Base-by-base conservation (phyloP, 1,139 yeast species). In the Candida tropicalis region DNA sequence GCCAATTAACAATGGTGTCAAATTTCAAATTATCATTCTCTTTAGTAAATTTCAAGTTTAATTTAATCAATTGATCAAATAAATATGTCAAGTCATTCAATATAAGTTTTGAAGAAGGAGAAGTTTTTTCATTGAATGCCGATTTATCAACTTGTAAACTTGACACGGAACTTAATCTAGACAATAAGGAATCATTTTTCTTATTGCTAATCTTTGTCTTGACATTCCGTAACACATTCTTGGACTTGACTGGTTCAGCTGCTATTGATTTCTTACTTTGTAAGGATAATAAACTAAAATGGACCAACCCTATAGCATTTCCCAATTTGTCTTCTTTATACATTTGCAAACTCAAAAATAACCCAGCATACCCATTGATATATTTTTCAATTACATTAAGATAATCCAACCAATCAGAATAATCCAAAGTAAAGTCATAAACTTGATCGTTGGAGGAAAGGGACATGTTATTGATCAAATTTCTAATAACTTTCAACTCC, bases 241-340 rank as follows among this genome's bases (percentile, higher is more conserved):
- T 9, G 49, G 45, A 31, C 43, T 53, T 23, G 10, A 25, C 15
- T 3, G 37, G 23, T 7, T 40, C 43, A n/a, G 37, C 11, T 8
- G 16, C 57, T 11, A 54, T 48, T 11, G 59, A 28, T 20, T 56
- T 56, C 47, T 70, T 72, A 41, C 71, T 68, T 44, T 74, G 78
- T 16, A 74, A 56, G 17, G 60, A 57, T n/a, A 73, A 50, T 12
- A 73, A 56, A 22, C 75, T 57, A 41, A 60, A 72, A 42, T 72
- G 70, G 4, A 72, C 54, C 15, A 73, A 54, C 0, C 79, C 79
- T 17, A 74, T 60, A 1, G 79, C 75, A 33, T 63, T 65, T 1
- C 79, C 79, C 9, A 73, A 40, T 42, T 66, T 63, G 39, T 63
- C 58, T 39, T 71, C 68, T 46, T 70, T 75, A 49, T 74, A 73